Conservation (phyloP, 371 early-diverging fungal genomes). For the Mortierella sp. region DNA sequence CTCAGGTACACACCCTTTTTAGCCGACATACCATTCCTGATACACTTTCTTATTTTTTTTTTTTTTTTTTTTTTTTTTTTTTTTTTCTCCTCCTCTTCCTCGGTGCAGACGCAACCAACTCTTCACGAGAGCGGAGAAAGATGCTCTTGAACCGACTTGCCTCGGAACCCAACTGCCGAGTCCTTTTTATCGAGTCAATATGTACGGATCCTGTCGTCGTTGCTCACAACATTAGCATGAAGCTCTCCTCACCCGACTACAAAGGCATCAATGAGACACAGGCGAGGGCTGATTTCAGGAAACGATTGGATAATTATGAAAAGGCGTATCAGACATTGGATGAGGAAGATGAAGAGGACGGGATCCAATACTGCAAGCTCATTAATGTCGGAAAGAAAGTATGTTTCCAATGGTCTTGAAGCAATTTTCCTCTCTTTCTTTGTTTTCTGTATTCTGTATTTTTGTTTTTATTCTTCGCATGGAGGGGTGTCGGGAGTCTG, state of each 20-base stretch:
- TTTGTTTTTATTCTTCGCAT: conserved; percentile 3
- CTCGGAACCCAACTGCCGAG: conserved; percentile 63
- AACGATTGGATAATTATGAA: conserved; percentile 84
- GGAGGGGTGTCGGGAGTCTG: background rate
- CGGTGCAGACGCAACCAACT: conserved; percentile 83
- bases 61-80: background rate
- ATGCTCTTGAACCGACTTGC: conserved; percentile 71
- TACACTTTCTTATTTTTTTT: background rate
- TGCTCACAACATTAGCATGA: conserved; percentile 82
- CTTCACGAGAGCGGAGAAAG: conserved; percentile 75
- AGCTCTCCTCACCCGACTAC: conserved; percentile 88
- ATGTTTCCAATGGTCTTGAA: background rate
- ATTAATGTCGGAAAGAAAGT: conserved; percentile 86
- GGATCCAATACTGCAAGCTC: conserved; percentile 83
- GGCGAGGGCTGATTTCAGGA: conserved; percentile 81
- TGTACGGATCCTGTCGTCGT: conserved; percentile 80
- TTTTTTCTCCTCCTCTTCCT: background rate
- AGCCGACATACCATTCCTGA: too few species aligned
- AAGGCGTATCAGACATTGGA: conserved; percentile 81
- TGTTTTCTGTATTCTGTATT: background rate
- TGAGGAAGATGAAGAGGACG: conserved; percentile 78
- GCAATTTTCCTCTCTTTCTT: background rate
- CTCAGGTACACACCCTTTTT: too few species aligned
- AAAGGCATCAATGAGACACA: conserved; percentile 69
- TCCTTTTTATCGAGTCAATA: conserved; percentile 76